Conservation (phyloP, 305 asterid genomes). For the Plantago coronopus region DNA sequence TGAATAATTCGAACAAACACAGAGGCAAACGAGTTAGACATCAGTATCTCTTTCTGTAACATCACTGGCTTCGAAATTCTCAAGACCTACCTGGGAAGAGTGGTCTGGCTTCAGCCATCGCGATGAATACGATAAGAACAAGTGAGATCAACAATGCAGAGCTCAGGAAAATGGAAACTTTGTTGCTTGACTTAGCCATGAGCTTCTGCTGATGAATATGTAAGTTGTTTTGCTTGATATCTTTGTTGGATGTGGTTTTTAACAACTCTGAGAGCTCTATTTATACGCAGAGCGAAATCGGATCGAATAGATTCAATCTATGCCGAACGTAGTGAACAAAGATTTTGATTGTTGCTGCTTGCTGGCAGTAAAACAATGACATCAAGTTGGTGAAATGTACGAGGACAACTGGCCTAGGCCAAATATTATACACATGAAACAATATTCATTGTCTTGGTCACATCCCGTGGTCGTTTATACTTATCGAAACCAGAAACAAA, state of each 20-base stretch:
- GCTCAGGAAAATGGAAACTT: constrained; percentile 18
- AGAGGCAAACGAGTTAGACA: not conserved
- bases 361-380: not conserved
- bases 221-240: not conserved
- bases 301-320: too few species aligned
- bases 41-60: too few species aligned
- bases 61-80: not conserved
- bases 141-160: constrained; percentile 26
- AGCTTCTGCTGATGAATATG: not conserved
- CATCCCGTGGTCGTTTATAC: not conserved
- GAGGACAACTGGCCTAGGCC: constrained; percentile 4
- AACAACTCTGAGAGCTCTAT: not conserved
- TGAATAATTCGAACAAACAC: constrained; percentile 1
- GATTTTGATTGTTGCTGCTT: too few species aligned
- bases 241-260: not conserved
- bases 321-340: too few species aligned
- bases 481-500: not conserved
- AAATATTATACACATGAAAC: not conserved
- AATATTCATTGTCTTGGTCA: not conserved
- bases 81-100: constrained; percentile 7
- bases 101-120: constrained; percentile 25
- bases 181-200: constrained; percentile 30
- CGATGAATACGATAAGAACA: constrained; percentile 19
- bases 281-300: not conserved
- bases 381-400: constrained; percentile 1